Conservation (phyloP, 768 basidiomycete genomes). For the Suillus weaverae region DNA sequence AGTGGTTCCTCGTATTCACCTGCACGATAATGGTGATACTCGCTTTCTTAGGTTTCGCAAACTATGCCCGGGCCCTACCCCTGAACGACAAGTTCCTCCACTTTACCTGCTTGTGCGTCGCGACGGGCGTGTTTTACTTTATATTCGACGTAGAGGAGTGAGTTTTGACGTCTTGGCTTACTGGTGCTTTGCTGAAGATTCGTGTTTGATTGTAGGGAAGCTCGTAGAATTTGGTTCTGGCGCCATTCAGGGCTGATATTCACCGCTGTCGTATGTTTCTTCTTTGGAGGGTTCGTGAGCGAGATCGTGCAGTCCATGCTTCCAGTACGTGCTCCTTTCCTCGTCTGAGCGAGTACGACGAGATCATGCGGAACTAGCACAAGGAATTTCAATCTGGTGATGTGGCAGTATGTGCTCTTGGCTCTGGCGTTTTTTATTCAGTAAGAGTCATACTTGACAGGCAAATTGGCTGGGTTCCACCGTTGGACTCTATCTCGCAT, state of each 20-base stretch:
- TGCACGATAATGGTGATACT: slow-evolving; percentile 64
- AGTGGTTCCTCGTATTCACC: slow-evolving; percentile 87
- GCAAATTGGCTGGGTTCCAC: slow-evolving; percentile 78
- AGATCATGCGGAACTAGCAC: slow-evolving; percentile 40
- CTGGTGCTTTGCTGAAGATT: neutral
- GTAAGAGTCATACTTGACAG: slow-evolving; percentile 37
- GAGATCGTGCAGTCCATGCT: slow-evolving; percentile 80
- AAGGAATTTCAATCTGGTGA: slow-evolving; percentile 75
- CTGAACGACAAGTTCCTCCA: slow-evolving; percentile 80
- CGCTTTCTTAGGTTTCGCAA: slow-evolving; percentile 77
- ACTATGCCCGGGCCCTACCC: slow-evolving; percentile 61
- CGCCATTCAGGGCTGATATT: slow-evolving; percentile 68
- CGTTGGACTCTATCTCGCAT: slow-evolving; percentile 65
- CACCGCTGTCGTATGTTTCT: slow-evolving; percentile 68
- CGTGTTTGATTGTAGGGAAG: slow-evolving; percentile 48
- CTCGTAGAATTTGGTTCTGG: slow-evolving; percentile 87
- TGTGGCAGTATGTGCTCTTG: slow-evolving; percentile 52
- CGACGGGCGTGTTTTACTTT: slow-evolving; percentile 83
- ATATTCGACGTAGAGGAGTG: slow-evolving; percentile 88
- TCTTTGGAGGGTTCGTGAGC: slow-evolving; percentile 79
- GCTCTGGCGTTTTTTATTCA: slow-evolving; percentile 11
- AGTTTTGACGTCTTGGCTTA: slow-evolving; percentile 26
- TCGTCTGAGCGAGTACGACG: slow-evolving; percentile 4
- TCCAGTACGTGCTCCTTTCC: slow-evolving; percentile 48
- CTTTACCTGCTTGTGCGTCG: slow-evolving; percentile 72